These are phyloP conservation scores for sunflower (Helianthus annuus) DNA, from an alignment of 129 eudicot species.

Conservation along the genomic window HanXRQr2.0-SUNRISE NC_035448.2:46825553-46826052, in stretches of 20 bases:
- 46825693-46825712: not conserved
- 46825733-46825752: not conserved
- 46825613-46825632: constrained; percentile 5
- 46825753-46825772: not conserved
- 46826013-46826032: too few species aligned
- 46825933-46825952: not conserved
- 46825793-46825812: not conserved
- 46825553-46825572: constrained; percentile 49
- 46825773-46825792: not conserved
- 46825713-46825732: constrained; percentile 4
- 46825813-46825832: constrained; percentile 4
- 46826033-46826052: too few species aligned
- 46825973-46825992: too few species aligned
- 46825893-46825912: not conserved
- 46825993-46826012: too few species aligned
- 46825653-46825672: not conserved
- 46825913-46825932: constrained; percentile 18
- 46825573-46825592: constrained; percentile 60
- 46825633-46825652: constrained; percentile 19
- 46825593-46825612: constrained; percentile 33
- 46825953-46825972: too few species aligned
- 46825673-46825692: not conserved
- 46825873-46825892: constrained; percentile 36
- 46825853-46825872: constrained; percentile 28
- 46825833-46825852: constrained; percentile 32